Conservation (phyloP, 2,329 filamentous ascomycete species). For the Ophiostoma populinum region DNA sequence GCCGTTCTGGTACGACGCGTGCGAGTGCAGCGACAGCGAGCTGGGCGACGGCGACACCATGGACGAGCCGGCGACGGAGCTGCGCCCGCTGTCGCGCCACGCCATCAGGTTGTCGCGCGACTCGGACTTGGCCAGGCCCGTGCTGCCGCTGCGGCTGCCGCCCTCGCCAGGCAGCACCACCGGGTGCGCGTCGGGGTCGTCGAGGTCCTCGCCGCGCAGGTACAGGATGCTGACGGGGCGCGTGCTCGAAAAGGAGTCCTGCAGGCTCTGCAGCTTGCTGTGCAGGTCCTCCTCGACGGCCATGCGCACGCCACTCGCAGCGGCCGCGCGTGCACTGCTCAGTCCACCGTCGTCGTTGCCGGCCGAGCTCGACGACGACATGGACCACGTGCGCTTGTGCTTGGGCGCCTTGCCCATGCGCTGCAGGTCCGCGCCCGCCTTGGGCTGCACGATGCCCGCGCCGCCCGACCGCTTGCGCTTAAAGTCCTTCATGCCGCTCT, state of each 20-base stretch:
- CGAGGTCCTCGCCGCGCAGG: conserved; percentile 56
- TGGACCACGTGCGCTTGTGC: conserved; percentile 89
- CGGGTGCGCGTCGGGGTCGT: conserved; percentile 65
- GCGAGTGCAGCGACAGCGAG: conserved; percentile 43
- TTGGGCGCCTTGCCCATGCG: conserved; percentile 71
- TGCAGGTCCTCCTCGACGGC: conserved; percentile 59
- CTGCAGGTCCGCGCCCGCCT: conserved; percentile 21
- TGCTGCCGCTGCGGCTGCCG: too few species aligned
- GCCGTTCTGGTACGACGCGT: conserved; percentile 29
- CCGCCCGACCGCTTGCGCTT: conserved; percentile 41
- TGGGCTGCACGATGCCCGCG: conserved; percentile 14
- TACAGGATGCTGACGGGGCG: conserved; percentile 63
- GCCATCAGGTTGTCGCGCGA: conserved; percentile 26
- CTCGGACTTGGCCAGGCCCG: conserved; percentile 38
- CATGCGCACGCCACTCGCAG: conserved; percentile 20
- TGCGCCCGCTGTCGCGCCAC: conserved; percentile 36
- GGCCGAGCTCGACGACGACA: conserved; percentile 60
- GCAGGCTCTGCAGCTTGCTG: conserved; percentile 57
- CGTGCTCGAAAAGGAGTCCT: conserved; percentile 81
- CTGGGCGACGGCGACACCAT: conserved; percentile 51
- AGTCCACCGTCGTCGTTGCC: conserved; percentile 20
- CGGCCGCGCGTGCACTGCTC: not conserved
- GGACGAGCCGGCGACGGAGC: conserved; percentile 41
- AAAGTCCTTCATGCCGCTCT: conserved; percentile 49
- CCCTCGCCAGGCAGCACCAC: conserved; percentile 55